Evolutionary conservation across 1,284 basidiomycete species (phyloP).

Genomic region (Apiotrichum domesticum): DNA sequence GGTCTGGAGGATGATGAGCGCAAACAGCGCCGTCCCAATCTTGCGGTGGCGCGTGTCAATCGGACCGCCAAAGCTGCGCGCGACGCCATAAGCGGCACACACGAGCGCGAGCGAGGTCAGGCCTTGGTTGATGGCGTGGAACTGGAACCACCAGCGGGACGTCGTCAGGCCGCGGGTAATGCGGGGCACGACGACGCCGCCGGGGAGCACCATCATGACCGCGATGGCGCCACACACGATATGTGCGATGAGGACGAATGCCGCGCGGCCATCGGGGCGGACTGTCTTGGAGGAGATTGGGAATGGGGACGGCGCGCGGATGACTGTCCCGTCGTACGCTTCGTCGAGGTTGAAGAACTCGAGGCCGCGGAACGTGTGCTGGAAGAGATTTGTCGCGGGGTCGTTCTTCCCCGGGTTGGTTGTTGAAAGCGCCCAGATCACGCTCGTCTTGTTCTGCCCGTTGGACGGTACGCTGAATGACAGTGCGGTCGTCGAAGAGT

Average conservation of each 20-base stretch:
- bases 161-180: conserved; percentile 55
- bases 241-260: conserved; percentile 52
- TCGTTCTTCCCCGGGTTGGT: conserved; percentile 48
- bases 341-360: background rate
- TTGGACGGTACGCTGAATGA: conserved; percentile 54
- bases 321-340: background rate
- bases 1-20: conserved; percentile 58
- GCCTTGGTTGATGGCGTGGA: conserved; percentile 53
- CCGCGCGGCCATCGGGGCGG: background rate
- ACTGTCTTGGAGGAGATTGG: conserved; percentile 1
- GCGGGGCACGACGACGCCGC: conserved; percentile 57
- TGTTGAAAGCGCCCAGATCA: conserved; percentile 54
- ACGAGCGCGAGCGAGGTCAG: conserved; percentile 56
- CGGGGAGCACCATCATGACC: conserved; percentile 57
- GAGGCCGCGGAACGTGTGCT: conserved; percentile 42
- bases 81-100: conserved; percentile 49
- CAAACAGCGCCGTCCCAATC: conserved; percentile 57
- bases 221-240: conserved; percentile 54
- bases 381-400: conserved; percentile 46
- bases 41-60: conserved; percentile 53
- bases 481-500: conserved; percentile 31
- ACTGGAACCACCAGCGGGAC: conserved; percentile 53
- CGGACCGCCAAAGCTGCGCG: conserved; percentile 13
- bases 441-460: conserved; percentile 36
- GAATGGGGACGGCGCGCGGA: background rate